Base-by-base conservation (phyloP, 148 eudicot species). In the Arctostaphylos glauca region DNA sequence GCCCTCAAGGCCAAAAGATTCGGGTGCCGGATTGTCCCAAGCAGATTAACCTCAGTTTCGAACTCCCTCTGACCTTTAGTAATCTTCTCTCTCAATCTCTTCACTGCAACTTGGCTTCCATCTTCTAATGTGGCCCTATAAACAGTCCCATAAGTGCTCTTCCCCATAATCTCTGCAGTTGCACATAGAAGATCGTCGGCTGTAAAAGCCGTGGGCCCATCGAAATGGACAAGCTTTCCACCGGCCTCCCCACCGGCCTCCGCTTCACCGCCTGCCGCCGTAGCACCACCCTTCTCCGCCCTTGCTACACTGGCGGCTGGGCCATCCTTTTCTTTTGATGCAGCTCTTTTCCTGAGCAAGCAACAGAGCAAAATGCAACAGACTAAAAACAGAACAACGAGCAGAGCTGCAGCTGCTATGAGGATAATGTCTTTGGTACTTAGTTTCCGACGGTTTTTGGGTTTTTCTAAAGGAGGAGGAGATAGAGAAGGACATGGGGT, bases 111-210 rank as follows among this genome's bases (percentile, higher is more conserved):
- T 85, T 92, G 93, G 81, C 82, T 92, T 31, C 94, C 97, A 87
- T 95, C 97, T 54, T 95, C 98, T 80, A 95, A 78, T 77, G 95
- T 93, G 10, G 97, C 98, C 87, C 93, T 95, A 44, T 95, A 95
- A 25, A 92, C 97, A 21, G 98, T 95, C 60, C 98, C 98, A 83
- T 95, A 95, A 59, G 98, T 93, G 79, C 97, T 93, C 76, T 95
- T 95, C 54, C 98, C 98, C 97, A 95, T 91, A 2, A 93, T 90
- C 85, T 95, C 98, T n/a, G 98, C 98, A 44, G 95, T 93, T 2
- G 98, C 98, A 87, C 97, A 95, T 77, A 95, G 71, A 50, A 95
- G 84, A 89, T 93, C 95, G 82, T 95, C 98, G n/a, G 95, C 98
- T 71, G 94, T 93, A 49, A 95, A 95, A 52, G 89, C 91, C 86